Base-by-base conservation (phyloP, 352 stramenopile genomes). In the Globisporangium okanoganense region DNA sequence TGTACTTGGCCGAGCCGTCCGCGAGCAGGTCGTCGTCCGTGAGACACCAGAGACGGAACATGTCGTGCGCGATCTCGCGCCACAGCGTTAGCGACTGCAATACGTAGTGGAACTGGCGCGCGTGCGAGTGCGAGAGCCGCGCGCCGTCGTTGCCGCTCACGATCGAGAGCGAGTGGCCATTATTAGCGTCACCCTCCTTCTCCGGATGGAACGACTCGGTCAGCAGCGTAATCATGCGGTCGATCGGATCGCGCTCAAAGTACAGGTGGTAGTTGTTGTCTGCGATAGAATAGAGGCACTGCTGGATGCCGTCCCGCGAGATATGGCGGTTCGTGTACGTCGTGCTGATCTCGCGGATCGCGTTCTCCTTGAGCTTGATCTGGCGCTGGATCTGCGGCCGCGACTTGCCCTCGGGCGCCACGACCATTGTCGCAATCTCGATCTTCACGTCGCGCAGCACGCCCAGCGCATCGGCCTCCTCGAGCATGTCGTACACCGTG, bases 181-280 rank as follows among this genome's bases (percentile, higher is more conserved):
- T 33, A 7, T n/a, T n/a, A 18, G 85, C 78, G 7, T 80, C 70
- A 33, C 29, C 29, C 16, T 89, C 78, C 4, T 82, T 67, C 10
- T 86, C 69, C n/a, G 89, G 82, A 45, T 85, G 66, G 69, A 99
- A 99, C 68, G 96, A 74, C 51, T 75, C 65, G 18, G 78, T 82
- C 31, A 99, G 70, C 57, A 97, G 78, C 59, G 77, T 57, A 51
- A 99, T 98, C 77, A 97, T 97, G 38, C 94, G 93, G 67, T 98
- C 95, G 64, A 99, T 98, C 40, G 96, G 96, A 62, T 98, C 90
- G 20, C 95, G 92, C 70, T 99, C 97, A 63, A 95, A 98, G 73
- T 99, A 98, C 52, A 99, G 70, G 71, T 98, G 97, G 51, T 96
- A 98, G 68, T 98, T 96, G 76, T 99, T 99, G 75, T 99, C 96